Evolutionary conservation across 169 alveolate species (phyloP).

Genomic region (Pseudocohnilembus persalinus): DNA sequence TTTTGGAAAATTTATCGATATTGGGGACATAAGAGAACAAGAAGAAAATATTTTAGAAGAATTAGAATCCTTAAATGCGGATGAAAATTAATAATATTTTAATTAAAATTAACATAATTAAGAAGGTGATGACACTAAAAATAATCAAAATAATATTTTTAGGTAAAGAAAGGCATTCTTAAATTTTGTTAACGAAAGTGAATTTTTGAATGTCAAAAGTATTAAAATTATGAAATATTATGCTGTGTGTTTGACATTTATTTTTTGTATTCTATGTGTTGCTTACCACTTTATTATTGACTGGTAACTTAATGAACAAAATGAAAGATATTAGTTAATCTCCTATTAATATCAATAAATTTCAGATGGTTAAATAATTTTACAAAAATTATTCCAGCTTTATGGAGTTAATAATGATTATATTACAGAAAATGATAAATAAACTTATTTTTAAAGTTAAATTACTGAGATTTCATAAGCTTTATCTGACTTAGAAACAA

Average conservation of each 20-base stretch:
- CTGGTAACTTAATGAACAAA: neutral
- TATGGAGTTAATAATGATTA: neutral
- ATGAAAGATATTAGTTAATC: constrained; percentile 4
- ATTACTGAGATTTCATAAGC: neutral
- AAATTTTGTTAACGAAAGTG: neutral
- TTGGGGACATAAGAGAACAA: constrained; percentile 12
- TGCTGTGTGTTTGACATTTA: neutral
- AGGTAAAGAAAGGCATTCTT: neutral
- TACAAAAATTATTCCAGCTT: neutral
- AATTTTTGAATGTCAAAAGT: neutral
- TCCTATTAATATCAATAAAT: neutral
- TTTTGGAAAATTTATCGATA: neutral
- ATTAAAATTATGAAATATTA: neutral
- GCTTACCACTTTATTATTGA: neutral
- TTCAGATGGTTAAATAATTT: neutral
- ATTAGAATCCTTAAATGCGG: neutral
- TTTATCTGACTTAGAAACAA: neutral
- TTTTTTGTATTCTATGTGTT: neutral
- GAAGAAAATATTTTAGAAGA: constrained; percentile 13
- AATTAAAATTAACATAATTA: neutral
- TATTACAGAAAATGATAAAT: neutral
- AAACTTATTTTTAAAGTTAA: neutral
- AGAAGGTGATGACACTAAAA: constrained; percentile 10
- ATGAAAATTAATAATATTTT: neutral
- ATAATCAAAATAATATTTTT: constrained; percentile 5